These are phyloP conservation scores for Gentiana macrophylla DNA, from an alignment of 257 asterid genomes.

Conservation along the genomic window DNA sequence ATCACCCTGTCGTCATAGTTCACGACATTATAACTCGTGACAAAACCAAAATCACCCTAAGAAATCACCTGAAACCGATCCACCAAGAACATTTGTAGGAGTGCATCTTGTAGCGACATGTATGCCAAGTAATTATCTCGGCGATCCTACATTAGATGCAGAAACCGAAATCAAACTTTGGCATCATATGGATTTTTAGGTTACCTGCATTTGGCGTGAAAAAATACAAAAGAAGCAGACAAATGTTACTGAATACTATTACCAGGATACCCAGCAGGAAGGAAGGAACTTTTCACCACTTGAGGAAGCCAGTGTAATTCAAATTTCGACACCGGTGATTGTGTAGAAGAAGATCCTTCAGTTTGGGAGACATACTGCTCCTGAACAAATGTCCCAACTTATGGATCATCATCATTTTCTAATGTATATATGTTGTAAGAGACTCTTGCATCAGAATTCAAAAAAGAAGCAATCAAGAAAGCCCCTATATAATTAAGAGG, in stretches of 20 bases:
- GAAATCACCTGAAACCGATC: slow-evolving; percentile 30
- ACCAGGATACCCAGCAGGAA: slow-evolving; percentile 96
- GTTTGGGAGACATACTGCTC: slow-evolving; percentile 31
- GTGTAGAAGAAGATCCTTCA: slow-evolving; percentile 17
- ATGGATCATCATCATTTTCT: slow-evolving; percentile 21
- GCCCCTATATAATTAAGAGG: too few relatives aligned
- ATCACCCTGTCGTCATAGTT: slow-evolving; percentile 80
- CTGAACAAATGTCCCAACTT: slow-evolving; percentile 34
- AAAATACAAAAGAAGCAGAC: background rate
- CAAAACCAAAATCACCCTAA: background rate
- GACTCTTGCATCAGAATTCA: background rate
- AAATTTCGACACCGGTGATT: slow-evolving; percentile 3
- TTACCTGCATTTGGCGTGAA: background rate
- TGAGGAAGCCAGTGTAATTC: slow-evolving; percentile 65
- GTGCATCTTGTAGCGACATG: slow-evolving; percentile 80
- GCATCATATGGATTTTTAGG: too few relatives aligned
- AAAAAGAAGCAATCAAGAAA: background rate
- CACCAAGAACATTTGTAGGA: slow-evolving; percentile 96
- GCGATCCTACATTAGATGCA: slow-evolving; percentile 47
- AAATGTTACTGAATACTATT: background rate
- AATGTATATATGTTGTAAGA: background rate
- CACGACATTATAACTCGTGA: slow-evolving; percentile 66
- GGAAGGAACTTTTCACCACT: slow-evolving; percentile 48
- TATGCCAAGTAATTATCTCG: slow-evolving; percentile 88
- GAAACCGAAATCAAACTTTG: background rate